Percentiles rank a stretch among this genome's conserved stretches.
phyloP scores from a whole-genome alignment of 768 basidiomycete genomes.

The Suillus ampliporus region DNA sequence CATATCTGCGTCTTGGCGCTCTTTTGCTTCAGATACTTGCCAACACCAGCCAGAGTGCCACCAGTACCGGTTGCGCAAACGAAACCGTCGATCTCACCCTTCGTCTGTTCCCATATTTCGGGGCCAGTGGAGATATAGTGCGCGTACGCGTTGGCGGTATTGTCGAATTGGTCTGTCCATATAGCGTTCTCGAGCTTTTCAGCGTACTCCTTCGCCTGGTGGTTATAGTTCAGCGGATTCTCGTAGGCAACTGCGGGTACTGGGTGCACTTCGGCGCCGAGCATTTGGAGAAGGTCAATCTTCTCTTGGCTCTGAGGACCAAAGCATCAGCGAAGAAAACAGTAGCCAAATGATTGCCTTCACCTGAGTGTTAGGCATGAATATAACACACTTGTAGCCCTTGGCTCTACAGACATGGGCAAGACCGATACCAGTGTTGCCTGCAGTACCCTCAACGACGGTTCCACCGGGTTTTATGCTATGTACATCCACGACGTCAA shows the following conservation, averaged over 20 bases:
- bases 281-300: conserved; percentile 95
- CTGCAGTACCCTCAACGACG: conserved; percentile 97
- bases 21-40: conserved; percentile 84
- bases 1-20: conserved; percentile 87
- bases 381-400: conserved; percentile 98
- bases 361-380: conserved; percentile 96
- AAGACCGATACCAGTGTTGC: conserved; percentile 96
- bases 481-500: conserved; percentile 3
- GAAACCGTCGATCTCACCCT: conserved; percentile 85
- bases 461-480: conserved; percentile 94
- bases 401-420: conserved; percentile 92
- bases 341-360: conserved; percentile 10
- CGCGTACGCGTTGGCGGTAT: conserved; percentile 85
- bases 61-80: conserved; percentile 95
- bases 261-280: conserved; percentile 95
- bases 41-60: conserved; percentile 91
- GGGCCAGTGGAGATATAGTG: conserved; percentile 94
- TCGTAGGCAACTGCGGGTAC: conserved; percentile 98
- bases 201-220: conserved; percentile 92
- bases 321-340: neutral
- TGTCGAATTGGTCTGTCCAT: conserved; percentile 99
- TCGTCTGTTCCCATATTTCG: conserved; percentile 93
- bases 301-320: conserved; percentile 87
- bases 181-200: conserved; percentile 75
- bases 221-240: conserved; percentile 96